Percentiles rank a stretch among this genome's conserved stretches.
These are phyloP conservation scores for Trichoderma orchidacearum DNA, from an alignment of 495 filamentous ascomycete species.

Conservation along the genomic window DNA sequence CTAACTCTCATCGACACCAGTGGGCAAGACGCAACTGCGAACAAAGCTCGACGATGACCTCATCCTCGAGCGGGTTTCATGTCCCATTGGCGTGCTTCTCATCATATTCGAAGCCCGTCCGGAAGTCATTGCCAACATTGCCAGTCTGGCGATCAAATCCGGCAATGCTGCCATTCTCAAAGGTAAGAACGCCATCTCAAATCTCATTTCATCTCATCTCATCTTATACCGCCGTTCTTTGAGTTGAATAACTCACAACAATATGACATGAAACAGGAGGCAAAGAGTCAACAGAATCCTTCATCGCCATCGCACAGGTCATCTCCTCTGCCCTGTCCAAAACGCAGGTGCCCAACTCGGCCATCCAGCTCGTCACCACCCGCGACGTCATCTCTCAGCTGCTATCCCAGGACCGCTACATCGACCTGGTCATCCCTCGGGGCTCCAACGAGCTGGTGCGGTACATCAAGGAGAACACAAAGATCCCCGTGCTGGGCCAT, in stretches of 20 bases:
- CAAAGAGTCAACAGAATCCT: slow-evolving; percentile 90
- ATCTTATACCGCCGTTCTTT: too few species aligned
- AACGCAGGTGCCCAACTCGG: slow-evolving; percentile 69
- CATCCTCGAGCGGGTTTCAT: slow-evolving; percentile 71
- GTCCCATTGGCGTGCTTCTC: slow-evolving; percentile 87
- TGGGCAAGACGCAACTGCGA: slow-evolving; percentile 70
- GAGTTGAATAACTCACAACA: neutral
- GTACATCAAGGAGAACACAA: slow-evolving; percentile 77
- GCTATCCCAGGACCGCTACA: slow-evolving; percentile 66
- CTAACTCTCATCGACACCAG: slow-evolving; percentile 25
- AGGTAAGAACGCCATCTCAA: slow-evolving; percentile 18
- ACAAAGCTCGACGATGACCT: slow-evolving; percentile 85
- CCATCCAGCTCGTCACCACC: slow-evolving; percentile 86
- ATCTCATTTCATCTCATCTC: too few species aligned
- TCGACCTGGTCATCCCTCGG: slow-evolving; percentile 91
- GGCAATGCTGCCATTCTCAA: slow-evolving; percentile 96
- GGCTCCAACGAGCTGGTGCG: slow-evolving; percentile 89
- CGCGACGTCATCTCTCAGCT: slow-evolving; percentile 79
- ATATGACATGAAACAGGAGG: slow-evolving; percentile 42
- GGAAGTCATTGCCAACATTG: slow-evolving; percentile 98
- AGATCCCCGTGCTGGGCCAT: slow-evolving; percentile 92
- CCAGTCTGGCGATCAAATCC: slow-evolving; percentile 92
- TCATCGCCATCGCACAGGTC: slow-evolving; percentile 71
- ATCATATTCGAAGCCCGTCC: slow-evolving; percentile 98
- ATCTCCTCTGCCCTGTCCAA: slow-evolving; percentile 66